These are phyloP conservation scores for Penicillium tannophilum DNA, from an alignment of 495 filamentous ascomycete species.

Conservation along the genomic window DNA sequence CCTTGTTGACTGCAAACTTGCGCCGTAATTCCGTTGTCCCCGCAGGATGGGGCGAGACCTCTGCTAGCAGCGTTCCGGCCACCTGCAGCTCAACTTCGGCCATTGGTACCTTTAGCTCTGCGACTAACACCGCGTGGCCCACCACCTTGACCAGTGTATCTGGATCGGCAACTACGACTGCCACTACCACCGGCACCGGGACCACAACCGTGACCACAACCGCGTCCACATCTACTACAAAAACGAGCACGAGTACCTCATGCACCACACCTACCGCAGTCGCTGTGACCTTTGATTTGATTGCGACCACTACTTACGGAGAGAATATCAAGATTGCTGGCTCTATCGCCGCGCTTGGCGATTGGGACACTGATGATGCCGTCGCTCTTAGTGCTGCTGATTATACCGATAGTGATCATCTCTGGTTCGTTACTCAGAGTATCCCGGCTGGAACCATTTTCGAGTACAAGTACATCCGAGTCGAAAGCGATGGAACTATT, in stretches of 20 bases:
- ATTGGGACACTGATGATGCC: constrained; percentile 54
- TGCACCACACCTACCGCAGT: constrained; percentile 52
- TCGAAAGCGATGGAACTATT: constrained; percentile 54
- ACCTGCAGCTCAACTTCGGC: constrained; percentile 55
- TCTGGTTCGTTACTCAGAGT: constrained; percentile 58
- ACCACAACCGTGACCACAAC: constrained; percentile 34
- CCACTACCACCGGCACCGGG: constrained; percentile 21
- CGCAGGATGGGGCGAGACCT: constrained; percentile 56
- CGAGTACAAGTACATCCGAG: constrained; percentile 70
- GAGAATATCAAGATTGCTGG: constrained; percentile 64
- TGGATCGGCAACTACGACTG: constrained; percentile 24
- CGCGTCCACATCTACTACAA: constrained; percentile 13
- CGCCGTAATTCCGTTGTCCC: constrained; percentile 53
- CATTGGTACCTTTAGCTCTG: constrained; percentile 60
- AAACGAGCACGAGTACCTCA: constrained; percentile 30
- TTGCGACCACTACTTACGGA: constrained; percentile 55
- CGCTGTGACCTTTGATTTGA: constrained; percentile 61
- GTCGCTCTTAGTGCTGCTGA: constrained; percentile 53
- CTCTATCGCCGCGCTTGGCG: constrained; percentile 54
- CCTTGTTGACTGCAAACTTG: constrained; percentile 53
- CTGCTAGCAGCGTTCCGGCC: constrained; percentile 53
- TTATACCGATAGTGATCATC: constrained; percentile 56
- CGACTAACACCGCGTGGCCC: constrained; percentile 59
- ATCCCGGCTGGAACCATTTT: constrained; percentile 56
- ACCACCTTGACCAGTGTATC: constrained; percentile 47